These are phyloP conservation scores for Fusarium sp. DNA, from an alignment of 2,329 filamentous ascomycete genomes.

Conservation along the genomic window DNA sequence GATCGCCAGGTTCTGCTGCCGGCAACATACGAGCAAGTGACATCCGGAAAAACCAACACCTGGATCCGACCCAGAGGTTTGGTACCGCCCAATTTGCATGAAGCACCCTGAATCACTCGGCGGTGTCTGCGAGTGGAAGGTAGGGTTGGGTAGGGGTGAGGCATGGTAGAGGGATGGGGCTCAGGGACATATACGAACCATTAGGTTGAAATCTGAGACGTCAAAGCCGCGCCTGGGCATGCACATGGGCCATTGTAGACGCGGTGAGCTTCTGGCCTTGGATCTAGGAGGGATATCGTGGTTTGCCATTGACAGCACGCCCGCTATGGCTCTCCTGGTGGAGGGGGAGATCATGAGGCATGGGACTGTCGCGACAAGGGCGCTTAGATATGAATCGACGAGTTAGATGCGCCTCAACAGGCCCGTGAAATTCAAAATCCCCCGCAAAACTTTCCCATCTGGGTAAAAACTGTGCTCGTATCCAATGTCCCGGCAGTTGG, in stretches of 20 bases:
- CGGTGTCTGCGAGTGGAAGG: conserved; percentile 17
- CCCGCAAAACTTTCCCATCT: conserved; percentile 34
- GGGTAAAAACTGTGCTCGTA: conserved; percentile 21
- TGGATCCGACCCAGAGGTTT: conserved; percentile 45
- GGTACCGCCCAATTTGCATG: conserved; percentile 49
- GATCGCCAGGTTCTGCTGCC: conserved; percentile 34
- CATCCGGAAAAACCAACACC: conserved; percentile 18
- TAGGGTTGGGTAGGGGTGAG: conserved; percentile 4
- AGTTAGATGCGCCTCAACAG: conserved; percentile 22
- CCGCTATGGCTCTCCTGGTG: conserved; percentile 17
- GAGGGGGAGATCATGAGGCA: conserved; percentile 23
- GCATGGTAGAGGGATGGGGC: conserved; percentile 27
- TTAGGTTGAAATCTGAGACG: conserved; percentile 39
- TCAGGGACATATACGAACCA: conserved; percentile 41
- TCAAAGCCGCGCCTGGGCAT: conserved; percentile 38
- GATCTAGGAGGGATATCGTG: conserved; percentile 3
- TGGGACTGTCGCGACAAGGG: conserved; percentile 32
- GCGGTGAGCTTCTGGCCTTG: conserved; percentile 29
- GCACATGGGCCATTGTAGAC: conserved; percentile 32
- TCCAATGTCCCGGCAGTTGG: conserved; percentile 34
- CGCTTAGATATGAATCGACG: conserved; percentile 44
- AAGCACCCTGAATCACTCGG: conserved; percentile 32
- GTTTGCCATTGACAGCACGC: conserved; percentile 7
- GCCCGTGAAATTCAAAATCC: conserved; percentile 13
- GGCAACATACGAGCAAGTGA: conserved; percentile 39